phyloP scores from a whole-genome alignment of 306 rosid genomes.

The Prosopis cineraria region DNA sequence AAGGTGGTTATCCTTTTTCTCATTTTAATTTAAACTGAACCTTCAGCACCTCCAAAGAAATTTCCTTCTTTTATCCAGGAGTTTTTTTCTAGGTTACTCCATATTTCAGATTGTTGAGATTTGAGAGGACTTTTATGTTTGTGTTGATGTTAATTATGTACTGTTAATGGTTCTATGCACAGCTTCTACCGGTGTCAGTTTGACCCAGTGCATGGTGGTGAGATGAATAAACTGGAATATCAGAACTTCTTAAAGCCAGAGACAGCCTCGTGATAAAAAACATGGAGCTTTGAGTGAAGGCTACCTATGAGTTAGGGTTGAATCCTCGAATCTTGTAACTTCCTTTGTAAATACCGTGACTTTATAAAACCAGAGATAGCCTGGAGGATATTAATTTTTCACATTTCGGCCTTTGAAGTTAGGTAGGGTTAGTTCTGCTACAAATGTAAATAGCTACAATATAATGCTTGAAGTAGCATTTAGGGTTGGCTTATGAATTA shows the following conservation, averaged over 20 bases:
- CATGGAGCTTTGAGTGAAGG: background rate
- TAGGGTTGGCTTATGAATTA: background rate
- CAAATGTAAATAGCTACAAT: background rate
- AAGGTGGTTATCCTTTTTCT: background rate
- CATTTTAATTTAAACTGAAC: background rate
- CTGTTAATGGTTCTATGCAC: conserved; percentile 46
- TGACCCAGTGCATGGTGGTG: conserved; percentile 76
- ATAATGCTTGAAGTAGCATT: background rate
- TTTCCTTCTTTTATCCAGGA: background rate
- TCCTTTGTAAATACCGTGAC: background rate
- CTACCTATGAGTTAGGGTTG: background rate
- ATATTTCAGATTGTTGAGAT: background rate
- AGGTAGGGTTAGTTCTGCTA: background rate
- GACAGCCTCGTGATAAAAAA: conserved; percentile 41
- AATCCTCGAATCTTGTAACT: background rate
- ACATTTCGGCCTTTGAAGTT: background rate
- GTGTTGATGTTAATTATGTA: conserved; percentile 19
- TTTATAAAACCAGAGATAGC: background rate
- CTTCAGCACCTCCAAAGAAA: background rate
- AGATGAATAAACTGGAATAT: conserved; percentile 82
- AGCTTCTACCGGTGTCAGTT: conserved; percentile 83
- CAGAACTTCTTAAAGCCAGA: conserved; percentile 74
- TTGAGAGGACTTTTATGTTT: conserved; percentile 1
- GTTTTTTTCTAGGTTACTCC: background rate
- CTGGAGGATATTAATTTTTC: background rate